phyloP scores from a whole-genome alignment of 2,329 filamentous ascomycete species.

The Anthostomella pinea region DNA sequence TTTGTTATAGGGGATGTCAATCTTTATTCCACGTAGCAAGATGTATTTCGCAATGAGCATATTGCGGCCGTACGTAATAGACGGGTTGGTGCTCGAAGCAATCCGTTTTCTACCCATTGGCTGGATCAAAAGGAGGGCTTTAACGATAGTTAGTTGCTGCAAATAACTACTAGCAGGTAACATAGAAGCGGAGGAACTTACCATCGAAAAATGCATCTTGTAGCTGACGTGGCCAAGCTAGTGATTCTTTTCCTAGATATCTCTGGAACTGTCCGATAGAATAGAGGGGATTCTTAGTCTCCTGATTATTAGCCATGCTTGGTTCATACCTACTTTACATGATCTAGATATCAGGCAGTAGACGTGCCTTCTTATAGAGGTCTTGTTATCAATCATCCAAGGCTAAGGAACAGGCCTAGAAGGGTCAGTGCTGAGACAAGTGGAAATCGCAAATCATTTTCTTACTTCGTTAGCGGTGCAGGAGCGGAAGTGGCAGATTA shows the following conservation, averaged over 20 bases:
- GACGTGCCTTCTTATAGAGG: too few species aligned
- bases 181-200: too few species aligned
- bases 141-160: slow-evolving; percentile 16
- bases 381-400: too few species aligned
- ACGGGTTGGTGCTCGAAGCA: slow-evolving; percentile 60
- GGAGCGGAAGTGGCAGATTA: too few species aligned
- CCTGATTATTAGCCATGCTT: slow-evolving; percentile 30
- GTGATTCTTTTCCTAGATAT: slow-evolving; percentile 56
- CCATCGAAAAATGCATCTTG: slow-evolving; percentile 67
- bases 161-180: too few species aligned
- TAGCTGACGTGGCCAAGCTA: slow-evolving; percentile 59
- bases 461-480: too few species aligned
- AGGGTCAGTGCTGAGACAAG: too few species aligned
- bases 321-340: too few species aligned
- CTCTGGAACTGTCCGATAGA: slow-evolving; percentile 63
- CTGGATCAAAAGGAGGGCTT: slow-evolving; percentile 63
- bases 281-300: slow-evolving; percentile 56
- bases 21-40: slow-evolving; percentile 49
- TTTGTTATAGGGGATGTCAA: slow-evolving; percentile 41
- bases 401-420: too few species aligned
- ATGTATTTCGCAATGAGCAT: slow-evolving; percentile 69
- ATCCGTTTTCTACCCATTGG: slow-evolving; percentile 66
- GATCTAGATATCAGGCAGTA: too few species aligned
- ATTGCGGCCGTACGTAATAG: slow-evolving; percentile 64
- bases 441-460: too few species aligned